Evolutionary conservation across 176 grass and related monocot species (phyloP).

Genomic region (Miscanthus lutarioriparius): DNA sequence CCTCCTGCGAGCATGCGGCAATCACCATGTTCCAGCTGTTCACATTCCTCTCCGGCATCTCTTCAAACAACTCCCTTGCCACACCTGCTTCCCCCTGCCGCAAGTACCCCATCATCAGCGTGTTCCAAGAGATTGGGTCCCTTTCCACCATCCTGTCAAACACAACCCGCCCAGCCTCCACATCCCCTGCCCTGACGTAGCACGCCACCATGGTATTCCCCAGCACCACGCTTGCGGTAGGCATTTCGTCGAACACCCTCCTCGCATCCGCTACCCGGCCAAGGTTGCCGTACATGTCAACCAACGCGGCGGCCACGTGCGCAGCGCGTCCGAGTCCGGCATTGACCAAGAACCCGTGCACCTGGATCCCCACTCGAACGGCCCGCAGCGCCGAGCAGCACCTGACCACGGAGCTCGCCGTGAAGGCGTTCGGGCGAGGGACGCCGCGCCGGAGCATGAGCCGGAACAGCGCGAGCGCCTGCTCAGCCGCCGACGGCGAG

Average conservation of each 20-base stretch:
- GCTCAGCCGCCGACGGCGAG: slow-evolving; percentile 9
- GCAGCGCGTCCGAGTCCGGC: slow-evolving; percentile 34
- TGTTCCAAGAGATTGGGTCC: slow-evolving; percentile 63
- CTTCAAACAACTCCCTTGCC: slow-evolving; percentile 38
- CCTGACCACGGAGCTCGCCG: slow-evolving; percentile 52
- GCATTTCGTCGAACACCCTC: slow-evolving; percentile 32
- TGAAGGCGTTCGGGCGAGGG: slow-evolving; percentile 52
- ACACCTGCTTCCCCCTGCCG: neutral
- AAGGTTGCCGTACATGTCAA: slow-evolving; percentile 43
- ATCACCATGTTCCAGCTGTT: slow-evolving; percentile 62
- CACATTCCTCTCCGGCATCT: slow-evolving; percentile 44
- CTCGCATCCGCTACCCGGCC: slow-evolving; percentile 25
- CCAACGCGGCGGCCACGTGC: slow-evolving; percentile 41
- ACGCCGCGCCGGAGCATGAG: slow-evolving; percentile 52
- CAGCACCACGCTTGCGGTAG: slow-evolving; percentile 18
- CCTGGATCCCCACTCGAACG: slow-evolving; percentile 30
- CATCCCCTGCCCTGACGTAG: slow-evolving; percentile 39
- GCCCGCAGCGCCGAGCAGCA: slow-evolving; percentile 34
- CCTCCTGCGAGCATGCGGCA: slow-evolving; percentile 36
- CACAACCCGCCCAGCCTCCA: slow-evolving; percentile 34
- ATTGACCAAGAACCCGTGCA: slow-evolving; percentile 37
- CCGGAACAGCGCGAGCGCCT: slow-evolving; percentile 43
- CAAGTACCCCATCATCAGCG: slow-evolving; percentile 49
- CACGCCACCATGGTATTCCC: slow-evolving; percentile 47
- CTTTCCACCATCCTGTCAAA: slow-evolving; percentile 42